phyloP scores from a whole-genome alignment of 176 grass and related monocot species.

The Oryza longistaminata region DNA sequence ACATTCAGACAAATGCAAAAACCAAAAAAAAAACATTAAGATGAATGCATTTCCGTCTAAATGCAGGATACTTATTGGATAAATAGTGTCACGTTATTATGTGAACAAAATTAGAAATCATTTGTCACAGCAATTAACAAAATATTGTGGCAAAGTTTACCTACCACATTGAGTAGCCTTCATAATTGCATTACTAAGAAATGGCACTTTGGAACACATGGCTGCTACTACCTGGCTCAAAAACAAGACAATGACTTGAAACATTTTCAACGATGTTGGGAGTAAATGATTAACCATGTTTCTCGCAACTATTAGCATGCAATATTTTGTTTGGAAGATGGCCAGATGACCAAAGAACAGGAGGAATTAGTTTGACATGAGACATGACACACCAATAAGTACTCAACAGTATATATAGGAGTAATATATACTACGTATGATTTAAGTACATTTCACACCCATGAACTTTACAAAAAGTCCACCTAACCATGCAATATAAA shows the following conservation, averaged over 20 bases:
- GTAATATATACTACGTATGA: not conserved
- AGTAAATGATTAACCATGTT: not conserved
- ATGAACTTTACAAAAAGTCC: too few relatives aligned
- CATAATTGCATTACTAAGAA: conserved; percentile 86
- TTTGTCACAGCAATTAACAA: not conserved
- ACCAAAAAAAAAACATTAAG: not conserved
- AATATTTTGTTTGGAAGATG: not conserved
- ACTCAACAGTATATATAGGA: not conserved
- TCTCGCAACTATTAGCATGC: not conserved
- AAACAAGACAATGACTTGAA: conserved; percentile 7
- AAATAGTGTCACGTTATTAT: not conserved
- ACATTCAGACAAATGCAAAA: not conserved
- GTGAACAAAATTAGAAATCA: not conserved
- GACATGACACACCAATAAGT: not conserved
- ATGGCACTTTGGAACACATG: conserved; percentile 93
- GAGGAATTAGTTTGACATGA: not conserved
- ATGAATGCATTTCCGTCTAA: not conserved
- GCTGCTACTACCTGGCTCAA: conserved; percentile 64
- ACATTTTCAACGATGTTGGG: not conserved
- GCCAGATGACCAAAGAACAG: not conserved
- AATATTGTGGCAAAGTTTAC: conserved; percentile 12
- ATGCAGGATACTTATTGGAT: not conserved
- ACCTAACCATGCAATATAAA: too few relatives aligned
- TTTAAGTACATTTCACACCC: too few relatives aligned
- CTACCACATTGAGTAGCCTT: conserved; percentile 78